These are phyloP conservation scores for Neolentinus lepideus DNA, from an alignment of 1,284 basidiomycete species.

Conservation along the genomic window DNA sequence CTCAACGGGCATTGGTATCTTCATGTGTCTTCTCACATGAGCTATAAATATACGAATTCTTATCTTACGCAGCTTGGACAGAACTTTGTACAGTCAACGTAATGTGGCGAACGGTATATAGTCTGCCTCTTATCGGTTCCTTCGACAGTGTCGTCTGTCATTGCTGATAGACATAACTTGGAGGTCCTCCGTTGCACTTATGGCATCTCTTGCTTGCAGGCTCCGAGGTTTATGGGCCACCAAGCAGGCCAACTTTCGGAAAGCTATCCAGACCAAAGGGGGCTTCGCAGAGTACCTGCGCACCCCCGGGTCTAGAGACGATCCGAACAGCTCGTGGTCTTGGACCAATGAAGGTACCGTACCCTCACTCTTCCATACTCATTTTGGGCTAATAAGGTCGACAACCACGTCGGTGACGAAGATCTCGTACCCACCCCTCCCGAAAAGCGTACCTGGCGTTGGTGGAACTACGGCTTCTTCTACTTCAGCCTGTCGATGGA, in stretches of 20 bases:
- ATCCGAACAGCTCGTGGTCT: slow-evolving; percentile 1
- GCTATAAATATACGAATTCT: neutral
- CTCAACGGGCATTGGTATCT: no score
- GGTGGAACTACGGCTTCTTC: slow-evolving; percentile 5
- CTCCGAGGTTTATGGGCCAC: neutral
- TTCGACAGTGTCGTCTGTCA: neutral
- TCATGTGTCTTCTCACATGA: neutral
- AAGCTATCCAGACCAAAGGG: slow-evolving; percentile 1
- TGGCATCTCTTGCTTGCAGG: neutral
- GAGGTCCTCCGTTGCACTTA: neutral
- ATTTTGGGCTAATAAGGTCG: no score
- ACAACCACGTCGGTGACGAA: no score
- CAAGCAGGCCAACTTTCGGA: slow-evolving; percentile 2
- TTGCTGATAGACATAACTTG: neutral
- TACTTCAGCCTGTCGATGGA: slow-evolving; percentile 4
- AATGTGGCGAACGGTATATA: neutral
- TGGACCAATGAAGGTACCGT: slow-evolving; percentile 2
- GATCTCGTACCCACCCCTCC: slow-evolving; percentile 2
- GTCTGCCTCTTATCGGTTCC: neutral
- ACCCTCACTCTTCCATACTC: neutral
- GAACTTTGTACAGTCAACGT: neutral
- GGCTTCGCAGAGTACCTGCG: slow-evolving; percentile 2
- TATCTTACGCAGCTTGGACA: neutral
- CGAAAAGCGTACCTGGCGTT: slow-evolving; percentile 3
- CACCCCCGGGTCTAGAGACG: slow-evolving; percentile 1